Percentiles rank a stretch among this genome's conserved stretches.
Conservation (phyloP, 225 moss, liverwort and hornwort genomes). For the Polytrichum commune region DNA sequence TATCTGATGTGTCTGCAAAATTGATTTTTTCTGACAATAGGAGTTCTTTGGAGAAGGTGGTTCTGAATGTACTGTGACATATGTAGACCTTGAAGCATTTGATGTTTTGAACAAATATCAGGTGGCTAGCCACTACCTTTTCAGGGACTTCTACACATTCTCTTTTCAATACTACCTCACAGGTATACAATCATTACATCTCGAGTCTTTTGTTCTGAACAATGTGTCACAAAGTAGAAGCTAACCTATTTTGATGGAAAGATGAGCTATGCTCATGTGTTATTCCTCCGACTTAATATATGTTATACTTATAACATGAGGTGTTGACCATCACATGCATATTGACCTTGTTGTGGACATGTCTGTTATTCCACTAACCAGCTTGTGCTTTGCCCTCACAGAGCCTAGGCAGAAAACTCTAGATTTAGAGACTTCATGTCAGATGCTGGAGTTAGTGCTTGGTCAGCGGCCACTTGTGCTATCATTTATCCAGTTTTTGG, state of each 20-base stretch:
- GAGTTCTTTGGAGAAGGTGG: too few species aligned
- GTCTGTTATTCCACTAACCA: too few species aligned
- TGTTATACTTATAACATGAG: too few species aligned
- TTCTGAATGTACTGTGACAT: too few species aligned
- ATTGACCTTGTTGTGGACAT: too few species aligned
- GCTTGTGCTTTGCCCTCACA: conserved; percentile 19
- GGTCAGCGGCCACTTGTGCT: conserved; percentile 65
- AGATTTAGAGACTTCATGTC: conserved; percentile 85
- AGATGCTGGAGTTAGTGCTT: conserved; percentile 94
- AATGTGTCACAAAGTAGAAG: not conserved
- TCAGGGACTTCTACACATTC: conserved; percentile 91
- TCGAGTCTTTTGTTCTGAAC: not conserved
- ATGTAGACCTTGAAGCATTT: too few species aligned
- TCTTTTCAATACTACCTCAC: conserved; percentile 95
- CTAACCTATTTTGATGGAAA: not conserved
- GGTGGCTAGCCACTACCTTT: conserved; percentile 64
- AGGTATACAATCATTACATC: conserved; percentile 37
- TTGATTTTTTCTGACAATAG: too few species aligned
- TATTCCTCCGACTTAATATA: too few species aligned
- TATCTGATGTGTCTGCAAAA: too few species aligned
- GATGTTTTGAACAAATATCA: conserved; percentile 16
- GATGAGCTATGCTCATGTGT: too few species aligned
- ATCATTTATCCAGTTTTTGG: conserved; percentile 72
- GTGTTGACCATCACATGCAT: too few species aligned
- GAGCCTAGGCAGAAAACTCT: conserved; percentile 97